Evolutionary conservation across 148 eudicot genomes (phyloP).

Genomic region (Spergularia marina): DNA sequence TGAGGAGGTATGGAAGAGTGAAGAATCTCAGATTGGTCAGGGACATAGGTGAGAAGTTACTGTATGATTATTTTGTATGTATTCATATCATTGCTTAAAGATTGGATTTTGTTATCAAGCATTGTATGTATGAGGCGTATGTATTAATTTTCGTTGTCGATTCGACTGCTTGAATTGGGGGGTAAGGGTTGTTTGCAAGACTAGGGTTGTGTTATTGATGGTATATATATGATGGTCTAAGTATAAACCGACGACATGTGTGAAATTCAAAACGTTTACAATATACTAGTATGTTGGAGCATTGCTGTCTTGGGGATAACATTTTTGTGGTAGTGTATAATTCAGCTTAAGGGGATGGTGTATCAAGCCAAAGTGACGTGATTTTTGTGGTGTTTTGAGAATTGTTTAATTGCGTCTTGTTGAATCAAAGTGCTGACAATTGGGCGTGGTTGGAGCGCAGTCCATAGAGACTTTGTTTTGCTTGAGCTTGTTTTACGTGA

Average conservation of each 20-base stretch:
- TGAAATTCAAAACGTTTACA: too few relatives aligned
- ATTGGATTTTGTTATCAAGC: neutral
- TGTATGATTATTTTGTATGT: too few relatives aligned
- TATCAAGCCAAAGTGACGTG: neutral
- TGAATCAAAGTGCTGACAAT: neutral
- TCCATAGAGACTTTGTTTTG: neutral
- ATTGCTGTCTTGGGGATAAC: neutral
- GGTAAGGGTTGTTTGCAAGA: neutral
- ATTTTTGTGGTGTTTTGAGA: too few relatives aligned
- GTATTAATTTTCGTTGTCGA: neutral
- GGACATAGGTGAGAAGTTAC: constrained; percentile 55
- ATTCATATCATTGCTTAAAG: too few relatives aligned
- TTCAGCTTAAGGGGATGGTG: neutral
- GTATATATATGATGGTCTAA: too few relatives aligned
- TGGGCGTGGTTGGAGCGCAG: neutral
- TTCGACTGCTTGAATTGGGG: neutral
- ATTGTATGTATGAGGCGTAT: neutral
- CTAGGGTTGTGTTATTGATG: neutral
- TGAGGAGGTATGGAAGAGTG: constrained; percentile 79
- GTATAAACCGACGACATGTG: too few relatives aligned
- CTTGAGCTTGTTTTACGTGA: neutral
- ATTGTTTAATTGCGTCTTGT: neutral
- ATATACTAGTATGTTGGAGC: neutral
- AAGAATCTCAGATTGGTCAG: constrained; percentile 81
- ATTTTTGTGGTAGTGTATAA: too few relatives aligned